A percentile compares a stretch with the other conserved stretches of the same genome.
Evolutionary conservation across 768 basidiomycete species (phyloP).

Genomic region (Tubosaeta brunneosetosa): DNA sequence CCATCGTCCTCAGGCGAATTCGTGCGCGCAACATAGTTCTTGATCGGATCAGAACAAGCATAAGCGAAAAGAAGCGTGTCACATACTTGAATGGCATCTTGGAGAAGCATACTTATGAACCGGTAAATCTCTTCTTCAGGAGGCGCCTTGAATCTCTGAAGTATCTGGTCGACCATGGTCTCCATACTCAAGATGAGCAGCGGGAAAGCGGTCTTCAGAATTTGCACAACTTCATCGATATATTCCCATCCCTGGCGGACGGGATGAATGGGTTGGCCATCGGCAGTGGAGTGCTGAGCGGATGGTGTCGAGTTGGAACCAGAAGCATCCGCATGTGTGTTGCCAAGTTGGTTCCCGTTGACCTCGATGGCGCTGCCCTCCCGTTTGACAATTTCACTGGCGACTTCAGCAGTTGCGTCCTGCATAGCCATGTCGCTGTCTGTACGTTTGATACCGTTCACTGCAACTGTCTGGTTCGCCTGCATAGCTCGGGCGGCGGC

Average conservation of each 20-base stretch:
- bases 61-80: neutral
- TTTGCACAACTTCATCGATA: constrained; percentile 89
- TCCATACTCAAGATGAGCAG: constrained; percentile 93
- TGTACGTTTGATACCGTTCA: constrained; percentile 27
- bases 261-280: constrained; percentile 26
- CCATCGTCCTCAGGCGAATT: constrained; percentile 66
- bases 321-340: constrained; percentile 17
- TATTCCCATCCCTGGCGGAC: constrained; percentile 80
- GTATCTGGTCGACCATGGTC: constrained; percentile 94
- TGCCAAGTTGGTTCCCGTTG: constrained; percentile 21
- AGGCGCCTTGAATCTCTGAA: constrained; percentile 79
- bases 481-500: constrained; percentile 32
- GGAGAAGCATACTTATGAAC: constrained; percentile 78
- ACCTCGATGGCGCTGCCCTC: constrained; percentile 16
- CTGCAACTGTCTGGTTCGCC: constrained; percentile 28
- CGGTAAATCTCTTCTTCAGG: constrained; percentile 95
- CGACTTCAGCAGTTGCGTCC: constrained; percentile 25
- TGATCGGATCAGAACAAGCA: neutral
- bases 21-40: constrained; percentile 72
- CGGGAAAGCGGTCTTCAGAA: constrained; percentile 94
- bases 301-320: constrained; percentile 6
- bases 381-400: constrained; percentile 25
- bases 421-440: constrained; percentile 31
- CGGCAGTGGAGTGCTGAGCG: constrained; percentile 13
- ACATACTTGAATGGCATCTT: constrained; percentile 79